These are phyloP conservation scores for Euphorbia lathyris DNA, from an alignment of 345 rosid genomes.

Conservation along the genomic window DNA sequence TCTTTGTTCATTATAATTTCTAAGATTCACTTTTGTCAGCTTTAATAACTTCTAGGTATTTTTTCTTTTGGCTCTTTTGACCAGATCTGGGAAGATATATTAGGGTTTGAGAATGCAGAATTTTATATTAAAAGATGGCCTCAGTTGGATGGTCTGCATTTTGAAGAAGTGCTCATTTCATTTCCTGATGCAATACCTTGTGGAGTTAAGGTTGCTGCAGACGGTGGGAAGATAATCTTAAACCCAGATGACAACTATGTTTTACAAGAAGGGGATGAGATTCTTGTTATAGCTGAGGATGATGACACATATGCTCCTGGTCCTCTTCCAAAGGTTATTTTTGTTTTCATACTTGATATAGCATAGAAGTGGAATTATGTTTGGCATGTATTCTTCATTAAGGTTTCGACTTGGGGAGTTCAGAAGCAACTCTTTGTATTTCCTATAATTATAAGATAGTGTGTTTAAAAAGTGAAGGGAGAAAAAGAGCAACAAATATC, in stretches of 20 bases:
- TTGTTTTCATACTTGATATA: slow-evolving; percentile 19
- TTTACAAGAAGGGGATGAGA: slow-evolving; percentile 76
- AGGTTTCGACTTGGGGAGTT: slow-evolving; percentile 10
- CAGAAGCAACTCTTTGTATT: background rate
- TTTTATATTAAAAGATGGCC: slow-evolving; percentile 93
- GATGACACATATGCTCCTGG: slow-evolving; percentile 91
- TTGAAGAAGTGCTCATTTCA: slow-evolving; percentile 71
- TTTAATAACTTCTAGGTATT: background rate
- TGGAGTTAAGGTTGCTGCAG: slow-evolving; percentile 80
- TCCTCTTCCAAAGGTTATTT: slow-evolving; percentile 69
- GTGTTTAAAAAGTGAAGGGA: background rate
- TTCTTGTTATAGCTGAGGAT: slow-evolving; percentile 94
- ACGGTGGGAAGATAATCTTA: slow-evolving; percentile 66
- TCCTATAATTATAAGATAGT: background rate
- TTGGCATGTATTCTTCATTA: background rate
- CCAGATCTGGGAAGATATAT: slow-evolving; percentile 94
- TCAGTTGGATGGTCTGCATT: slow-evolving; percentile 64
- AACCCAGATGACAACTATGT: slow-evolving; percentile 74
- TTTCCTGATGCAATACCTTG: slow-evolving; percentile 90
- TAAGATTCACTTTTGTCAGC: background rate
- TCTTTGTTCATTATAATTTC: background rate
- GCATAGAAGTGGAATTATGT: slow-evolving; percentile 1
- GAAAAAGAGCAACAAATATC: background rate
- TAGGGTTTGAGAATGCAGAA: slow-evolving; percentile 90
- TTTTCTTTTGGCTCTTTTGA: slow-evolving; percentile 9